Evolutionary conservation across 352 stramenopile genomes (phyloP).

Genomic region (Phytophthora quininea): DNA sequence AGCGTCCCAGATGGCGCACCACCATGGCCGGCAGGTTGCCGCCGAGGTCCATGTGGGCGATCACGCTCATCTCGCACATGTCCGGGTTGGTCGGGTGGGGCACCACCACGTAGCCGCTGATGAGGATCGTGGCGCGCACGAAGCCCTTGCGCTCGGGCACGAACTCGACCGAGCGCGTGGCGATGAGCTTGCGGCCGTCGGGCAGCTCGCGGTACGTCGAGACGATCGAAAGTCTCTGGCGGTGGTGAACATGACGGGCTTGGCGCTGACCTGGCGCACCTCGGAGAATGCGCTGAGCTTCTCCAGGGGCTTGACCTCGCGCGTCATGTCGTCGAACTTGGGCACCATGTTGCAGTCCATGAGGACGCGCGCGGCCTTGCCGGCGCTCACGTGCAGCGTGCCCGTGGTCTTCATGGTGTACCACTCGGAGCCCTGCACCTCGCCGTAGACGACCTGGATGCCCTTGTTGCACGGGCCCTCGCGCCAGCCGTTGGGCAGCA

Average conservation of each 20-base stretch:
- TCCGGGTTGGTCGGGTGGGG: constrained; percentile 65
- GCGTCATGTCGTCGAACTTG: constrained; percentile 85
- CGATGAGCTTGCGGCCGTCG: constrained; percentile 66
- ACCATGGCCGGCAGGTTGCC: constrained; percentile 73
- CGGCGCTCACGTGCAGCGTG: constrained; percentile 58
- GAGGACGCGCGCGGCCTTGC: constrained; percentile 57
- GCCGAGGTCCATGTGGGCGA: constrained; percentile 82
- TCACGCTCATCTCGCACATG: constrained; percentile 67
- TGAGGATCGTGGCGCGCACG: constrained; percentile 49
- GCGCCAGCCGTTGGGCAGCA: constrained; percentile 69
- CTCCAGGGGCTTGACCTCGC: constrained; percentile 67
- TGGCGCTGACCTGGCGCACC: constrained; percentile 62
- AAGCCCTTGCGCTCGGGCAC: constrained; percentile 56
- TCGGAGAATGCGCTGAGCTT: constrained; percentile 69
- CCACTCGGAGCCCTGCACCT: constrained; percentile 66
- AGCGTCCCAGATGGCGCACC: constrained; percentile 76
- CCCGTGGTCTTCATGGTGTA: constrained; percentile 77
- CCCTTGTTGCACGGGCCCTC: constrained; percentile 68
- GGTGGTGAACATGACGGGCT: constrained; percentile 80
- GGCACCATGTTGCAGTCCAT: constrained; percentile 64
- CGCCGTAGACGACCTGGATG: constrained; percentile 77
- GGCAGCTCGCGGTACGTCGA: constrained; percentile 58
- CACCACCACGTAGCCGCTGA: constrained; percentile 77
- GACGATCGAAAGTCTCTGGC: constrained; percentile 77
- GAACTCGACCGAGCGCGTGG: constrained; percentile 74